A percentile compares a stretch with the other conserved stretches of the same genome.
Evolutionary conservation across 208 protist genomes (phyloP).

Genomic region (Acanthamoeba lenticulata): DNA sequence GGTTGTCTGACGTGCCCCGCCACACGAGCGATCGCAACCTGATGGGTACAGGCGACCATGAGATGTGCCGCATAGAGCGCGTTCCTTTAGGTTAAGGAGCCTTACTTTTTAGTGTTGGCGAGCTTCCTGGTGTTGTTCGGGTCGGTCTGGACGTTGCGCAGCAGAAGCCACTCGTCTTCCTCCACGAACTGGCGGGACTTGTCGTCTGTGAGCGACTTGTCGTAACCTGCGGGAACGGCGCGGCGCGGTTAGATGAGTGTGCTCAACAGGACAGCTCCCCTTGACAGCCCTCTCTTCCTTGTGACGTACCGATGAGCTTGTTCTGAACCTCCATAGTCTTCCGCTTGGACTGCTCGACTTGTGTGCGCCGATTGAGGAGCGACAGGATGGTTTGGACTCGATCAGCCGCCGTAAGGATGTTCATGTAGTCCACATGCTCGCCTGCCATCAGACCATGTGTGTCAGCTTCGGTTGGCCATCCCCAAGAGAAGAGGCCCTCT

Average conservation of each 20-base stretch:
- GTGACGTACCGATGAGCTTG: not conserved
- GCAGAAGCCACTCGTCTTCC: not conserved
- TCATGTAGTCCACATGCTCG: conserved; percentile 1
- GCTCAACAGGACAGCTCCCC: too few species aligned
- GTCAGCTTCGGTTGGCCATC: too few species aligned
- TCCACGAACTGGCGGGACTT: not conserved
- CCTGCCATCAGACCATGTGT: too few species aligned
- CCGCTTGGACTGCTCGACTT: conserved; percentile 29
- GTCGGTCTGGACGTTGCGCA: not conserved
- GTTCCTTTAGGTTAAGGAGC: too few species aligned
- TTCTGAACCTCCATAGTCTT: conserved; percentile 1
- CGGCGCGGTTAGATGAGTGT: too few species aligned
- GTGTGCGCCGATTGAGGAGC: not conserved
- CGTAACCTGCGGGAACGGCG: not conserved
- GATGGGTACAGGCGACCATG: too few species aligned
- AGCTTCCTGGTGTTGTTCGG: not conserved
- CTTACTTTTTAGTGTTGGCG: not conserved
- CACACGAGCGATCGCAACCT: not conserved
- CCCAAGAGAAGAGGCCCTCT: too few species aligned
- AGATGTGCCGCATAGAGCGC: too few species aligned
- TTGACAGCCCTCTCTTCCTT: too few species aligned
- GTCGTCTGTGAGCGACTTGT: not conserved
- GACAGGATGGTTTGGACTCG: not conserved
- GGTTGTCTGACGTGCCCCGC: not conserved
- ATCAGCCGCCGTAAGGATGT: not conserved